These are phyloP conservation scores for Lactifluus subvellereus DNA, from an alignment of 768 basidiomycete species.

Conservation along the genomic window DNA sequence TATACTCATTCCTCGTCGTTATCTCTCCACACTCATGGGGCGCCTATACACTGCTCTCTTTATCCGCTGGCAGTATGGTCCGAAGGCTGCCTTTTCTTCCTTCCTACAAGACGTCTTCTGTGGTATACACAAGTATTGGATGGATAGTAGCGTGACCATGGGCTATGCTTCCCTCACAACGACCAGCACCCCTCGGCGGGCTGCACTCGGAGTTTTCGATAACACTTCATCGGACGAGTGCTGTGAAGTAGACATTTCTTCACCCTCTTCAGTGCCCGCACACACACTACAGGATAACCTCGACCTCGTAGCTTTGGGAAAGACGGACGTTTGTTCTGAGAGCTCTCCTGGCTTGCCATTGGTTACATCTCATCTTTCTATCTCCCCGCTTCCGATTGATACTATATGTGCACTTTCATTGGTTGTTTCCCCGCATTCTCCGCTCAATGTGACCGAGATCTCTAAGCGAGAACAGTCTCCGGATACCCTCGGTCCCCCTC, in stretches of 20 bases:
- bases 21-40: constrained; percentile 6
- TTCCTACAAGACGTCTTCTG: constrained; percentile 13
- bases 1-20: constrained; percentile 2
- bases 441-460: neutral
- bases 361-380: neutral
- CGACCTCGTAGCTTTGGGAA: neutral
- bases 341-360: neutral
- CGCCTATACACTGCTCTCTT: constrained; percentile 13
- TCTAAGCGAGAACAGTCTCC: neutral
- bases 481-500: neutral
- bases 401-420: neutral
- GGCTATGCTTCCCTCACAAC: neutral
- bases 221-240: neutral
- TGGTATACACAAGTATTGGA: constrained; percentile 16
- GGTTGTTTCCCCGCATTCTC: neutral
- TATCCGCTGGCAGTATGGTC: constrained; percentile 5
- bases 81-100: constrained; percentile 10
- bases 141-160: constrained; percentile 2
- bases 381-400: neutral
- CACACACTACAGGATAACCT: neutral
- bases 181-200: neutral
- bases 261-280: neutral
- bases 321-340: neutral
- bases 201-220: neutral
- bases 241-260: neutral